phyloP scores from a whole-genome alignment of 192 early-diverging fungal species.

The Coemansia sp. region DNA sequence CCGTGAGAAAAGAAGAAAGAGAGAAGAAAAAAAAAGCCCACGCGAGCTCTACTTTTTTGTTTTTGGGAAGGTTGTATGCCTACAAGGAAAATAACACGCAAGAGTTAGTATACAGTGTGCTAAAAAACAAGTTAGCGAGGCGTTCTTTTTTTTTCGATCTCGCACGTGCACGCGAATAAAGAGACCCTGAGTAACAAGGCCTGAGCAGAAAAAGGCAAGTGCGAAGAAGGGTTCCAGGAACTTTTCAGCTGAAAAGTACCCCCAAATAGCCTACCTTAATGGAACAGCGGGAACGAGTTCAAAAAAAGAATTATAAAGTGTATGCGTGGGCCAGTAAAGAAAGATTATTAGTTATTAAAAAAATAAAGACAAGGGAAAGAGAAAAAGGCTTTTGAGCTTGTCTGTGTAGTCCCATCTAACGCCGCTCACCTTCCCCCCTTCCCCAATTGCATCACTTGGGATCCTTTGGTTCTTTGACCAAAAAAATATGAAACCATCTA shows the following conservation, averaged over 20 bases:
- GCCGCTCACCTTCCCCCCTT: not conserved
- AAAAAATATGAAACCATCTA: too few relatives aligned
- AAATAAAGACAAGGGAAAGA: not conserved
- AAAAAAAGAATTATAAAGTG: not conserved
- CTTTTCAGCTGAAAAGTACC: constrained; percentile 17
- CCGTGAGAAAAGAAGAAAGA: not conserved
- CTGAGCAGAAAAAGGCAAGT: constrained; percentile 3
- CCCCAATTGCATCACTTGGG: not conserved
- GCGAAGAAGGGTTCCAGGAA: constrained; percentile 9
- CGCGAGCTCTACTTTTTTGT: not conserved
- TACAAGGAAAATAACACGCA: not conserved
- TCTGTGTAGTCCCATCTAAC: not conserved
- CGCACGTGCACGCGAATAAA: not conserved
- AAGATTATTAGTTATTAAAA: not conserved
- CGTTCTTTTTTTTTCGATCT: not conserved
- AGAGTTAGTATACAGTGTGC: not conserved
- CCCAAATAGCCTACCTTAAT: not conserved
- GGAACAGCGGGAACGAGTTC: not conserved
- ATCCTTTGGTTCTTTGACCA: not conserved
- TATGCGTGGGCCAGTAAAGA: constrained; percentile 6
- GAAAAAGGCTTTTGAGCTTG: not conserved
- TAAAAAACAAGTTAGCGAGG: not conserved
- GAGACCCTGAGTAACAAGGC: not conserved
- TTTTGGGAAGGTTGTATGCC: not conserved
- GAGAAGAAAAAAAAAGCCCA: not conserved